A percentile compares a stretch with the other conserved stretches of the same genome.
These are phyloP conservation scores for Grosmannia serpens DNA, from an alignment of 2,329 filamentous ascomycete species.

Conservation along the genomic window DNA sequence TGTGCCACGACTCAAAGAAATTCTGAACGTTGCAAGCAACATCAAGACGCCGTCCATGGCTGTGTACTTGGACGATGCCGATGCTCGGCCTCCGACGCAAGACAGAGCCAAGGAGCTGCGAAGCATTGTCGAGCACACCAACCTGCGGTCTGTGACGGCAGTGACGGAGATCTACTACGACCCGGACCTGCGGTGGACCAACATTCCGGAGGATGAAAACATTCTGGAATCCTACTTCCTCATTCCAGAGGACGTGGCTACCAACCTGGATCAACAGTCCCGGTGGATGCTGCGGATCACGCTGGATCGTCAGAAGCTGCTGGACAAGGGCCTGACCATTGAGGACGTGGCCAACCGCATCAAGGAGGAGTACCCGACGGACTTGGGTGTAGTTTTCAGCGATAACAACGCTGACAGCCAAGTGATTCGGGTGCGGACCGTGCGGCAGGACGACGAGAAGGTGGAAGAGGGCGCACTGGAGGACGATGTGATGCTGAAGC, in stretches of 20 bases:
- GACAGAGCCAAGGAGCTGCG: conserved; percentile 76
- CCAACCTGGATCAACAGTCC: conserved; percentile 62
- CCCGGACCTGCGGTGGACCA: conserved; percentile 74
- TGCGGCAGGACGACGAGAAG: conserved; percentile 57
- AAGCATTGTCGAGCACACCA: conserved; percentile 88
- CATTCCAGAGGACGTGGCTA: conserved; percentile 65
- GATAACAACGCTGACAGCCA: conserved; percentile 96
- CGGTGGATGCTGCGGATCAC: conserved; percentile 92
- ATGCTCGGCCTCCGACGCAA: conserved; percentile 44
- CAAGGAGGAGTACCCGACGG: conserved; percentile 75
- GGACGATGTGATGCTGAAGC: conserved; percentile 87
- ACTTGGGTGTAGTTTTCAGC: conserved; percentile 89
- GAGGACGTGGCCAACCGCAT: conserved; percentile 84
- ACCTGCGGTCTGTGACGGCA: conserved; percentile 79
- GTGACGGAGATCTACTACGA: conserved; percentile 97
- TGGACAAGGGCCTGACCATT: conserved; percentile 87
- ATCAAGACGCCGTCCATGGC: conserved; percentile 99
- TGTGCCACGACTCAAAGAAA: conserved; percentile 98
- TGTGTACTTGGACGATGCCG: conserved; percentile 62
- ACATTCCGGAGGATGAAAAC: conserved; percentile 76
- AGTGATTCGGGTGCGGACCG: conserved; percentile 82
- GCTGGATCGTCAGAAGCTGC: conserved; percentile 83
- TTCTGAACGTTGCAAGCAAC: conserved; percentile 93
- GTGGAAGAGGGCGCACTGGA: conserved; percentile 58
- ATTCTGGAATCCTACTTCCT: conserved; percentile 97